Conservation (phyloP, 23 red algal genomes). For the Cyanidiococcus yangmingshanensis region DNA sequence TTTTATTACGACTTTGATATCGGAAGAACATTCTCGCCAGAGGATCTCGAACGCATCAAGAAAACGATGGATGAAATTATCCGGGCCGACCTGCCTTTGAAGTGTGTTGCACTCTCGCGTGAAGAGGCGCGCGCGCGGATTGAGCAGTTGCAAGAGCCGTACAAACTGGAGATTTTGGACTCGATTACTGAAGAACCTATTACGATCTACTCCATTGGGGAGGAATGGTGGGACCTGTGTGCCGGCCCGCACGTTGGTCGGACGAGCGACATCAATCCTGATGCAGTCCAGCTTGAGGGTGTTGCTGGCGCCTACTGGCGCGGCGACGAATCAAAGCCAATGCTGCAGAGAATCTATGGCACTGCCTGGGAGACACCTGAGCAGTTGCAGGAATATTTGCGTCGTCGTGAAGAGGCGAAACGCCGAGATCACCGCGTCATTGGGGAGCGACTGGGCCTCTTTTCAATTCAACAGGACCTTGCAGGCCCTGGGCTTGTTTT, state of each 20-base stretch:
- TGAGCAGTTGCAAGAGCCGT: conserved; percentile 52
- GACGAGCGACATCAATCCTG: conserved; percentile 62
- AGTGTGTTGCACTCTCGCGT: conserved; percentile 50
- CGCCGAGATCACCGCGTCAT: conserved; percentile 83
- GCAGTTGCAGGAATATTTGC: conserved; percentile 76
- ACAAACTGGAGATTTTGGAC: conserved; percentile 88
- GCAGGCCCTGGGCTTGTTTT: conserved; percentile 89
- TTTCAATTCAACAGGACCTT: conserved; percentile 79
- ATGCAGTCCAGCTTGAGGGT: conserved; percentile 62
- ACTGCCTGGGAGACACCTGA: conserved; percentile 76
- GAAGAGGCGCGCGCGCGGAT: conserved; percentile 59
- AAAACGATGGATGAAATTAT: conserved; percentile 98
- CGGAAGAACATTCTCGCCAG: conserved; percentile 41
- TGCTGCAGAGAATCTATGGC: conserved; percentile 94
- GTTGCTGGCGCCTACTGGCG: conserved; percentile 98
- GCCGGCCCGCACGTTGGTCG: conserved; percentile 93
- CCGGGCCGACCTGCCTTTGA: conserved; percentile 58
- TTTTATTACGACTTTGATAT: conserved; percentile 99
- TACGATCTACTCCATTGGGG: conserved; percentile 83
- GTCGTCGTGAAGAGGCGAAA: conserved; percentile 87
- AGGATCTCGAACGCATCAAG: conserved; percentile 85
- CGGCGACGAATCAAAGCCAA: conserved; percentile 90
- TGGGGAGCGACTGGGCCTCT: conserved; percentile 67
- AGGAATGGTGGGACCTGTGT: conserved; percentile 99
- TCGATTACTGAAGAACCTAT: conserved; percentile 62